These are phyloP conservation scores for Nyssa sinensis DNA, from an alignment of 148 eudicot species.

Conservation along the genomic window DNA sequence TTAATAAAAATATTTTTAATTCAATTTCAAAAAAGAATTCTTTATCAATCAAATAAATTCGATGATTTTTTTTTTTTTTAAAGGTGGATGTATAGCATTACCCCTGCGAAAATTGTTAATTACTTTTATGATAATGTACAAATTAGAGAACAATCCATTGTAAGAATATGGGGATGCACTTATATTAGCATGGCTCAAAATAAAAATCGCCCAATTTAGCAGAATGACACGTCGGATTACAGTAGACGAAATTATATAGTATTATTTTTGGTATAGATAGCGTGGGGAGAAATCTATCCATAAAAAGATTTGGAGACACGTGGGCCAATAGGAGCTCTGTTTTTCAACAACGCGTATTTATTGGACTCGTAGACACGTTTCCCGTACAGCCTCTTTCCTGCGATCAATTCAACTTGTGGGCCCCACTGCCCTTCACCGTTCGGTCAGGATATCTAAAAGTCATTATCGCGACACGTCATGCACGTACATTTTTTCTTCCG, in stretches of 20 bases:
- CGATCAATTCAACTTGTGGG: not conserved
- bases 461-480: constrained; percentile 18
- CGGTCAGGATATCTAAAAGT: constrained; percentile 6
- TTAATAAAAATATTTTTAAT: too few species aligned
- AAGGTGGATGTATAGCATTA: too few species aligned
- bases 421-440: not conserved
- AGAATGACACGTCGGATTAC: not conserved
- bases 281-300: constrained; percentile 1
- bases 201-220: not conserved
- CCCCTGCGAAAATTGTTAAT: too few species aligned
- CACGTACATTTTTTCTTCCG: not conserved
- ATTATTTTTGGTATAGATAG: not conserved
- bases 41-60: too few species aligned
- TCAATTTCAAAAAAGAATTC: too few species aligned
- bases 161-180: not conserved
- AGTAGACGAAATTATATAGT: not conserved
- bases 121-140: not conserved
- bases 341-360: not conserved
- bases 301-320: not conserved
- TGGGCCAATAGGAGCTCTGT: constrained; percentile 6
- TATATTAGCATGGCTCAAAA: not conserved
- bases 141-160: not conserved
- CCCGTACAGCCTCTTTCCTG: not conserved
- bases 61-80: too few species aligned
- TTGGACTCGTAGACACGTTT: not conserved